Conservation (phyloP, 805 yeast genomes). For the Aciculoconidium aculeatum region DNA sequence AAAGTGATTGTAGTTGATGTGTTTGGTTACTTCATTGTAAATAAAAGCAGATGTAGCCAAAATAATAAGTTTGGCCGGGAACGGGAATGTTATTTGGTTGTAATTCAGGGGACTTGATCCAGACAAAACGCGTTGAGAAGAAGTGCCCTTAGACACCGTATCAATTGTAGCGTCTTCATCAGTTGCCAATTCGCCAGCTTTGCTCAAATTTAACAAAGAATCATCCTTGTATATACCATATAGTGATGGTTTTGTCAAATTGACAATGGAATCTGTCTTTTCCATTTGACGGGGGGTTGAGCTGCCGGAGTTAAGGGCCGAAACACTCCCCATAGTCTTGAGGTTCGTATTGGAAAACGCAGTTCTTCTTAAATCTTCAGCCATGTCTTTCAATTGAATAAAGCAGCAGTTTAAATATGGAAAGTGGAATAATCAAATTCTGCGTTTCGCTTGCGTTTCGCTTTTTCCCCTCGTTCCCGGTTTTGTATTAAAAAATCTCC, state of each 20-base stretch:
- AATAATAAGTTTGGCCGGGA: slow-evolving; percentile 15
- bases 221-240: slow-evolving; percentile 46
- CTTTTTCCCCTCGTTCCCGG: no score
- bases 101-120: no score
- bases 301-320: slow-evolving; percentile 12
- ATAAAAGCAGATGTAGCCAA: slow-evolving; percentile 44
- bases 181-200: no score
- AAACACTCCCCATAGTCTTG: slow-evolving; percentile 8
- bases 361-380: slow-evolving; percentile 14
- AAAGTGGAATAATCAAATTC: no score
- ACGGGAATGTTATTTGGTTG: no score
- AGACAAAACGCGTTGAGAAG: no score
- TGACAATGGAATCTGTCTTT: slow-evolving; percentile 38
- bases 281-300: slow-evolving; percentile 20
- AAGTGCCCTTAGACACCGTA: no score
- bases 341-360: slow-evolving; percentile 16
- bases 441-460: no score
- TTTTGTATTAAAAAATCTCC: no score
- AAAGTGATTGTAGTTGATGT: slow-evolving; percentile 46
- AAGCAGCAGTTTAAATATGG: no score
- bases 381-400: no score
- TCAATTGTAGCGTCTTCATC: no score
- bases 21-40: slow-evolving; percentile 48
- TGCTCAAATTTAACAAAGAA: slow-evolving; percentile 32
- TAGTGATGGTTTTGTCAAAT: slow-evolving; percentile 46